Percentiles rank a stretch among this genome's conserved stretches.
Evolutionary conservation across 768 basidiomycete genomes (phyloP).

Genomic region (Agrocybe praecox): DNA sequence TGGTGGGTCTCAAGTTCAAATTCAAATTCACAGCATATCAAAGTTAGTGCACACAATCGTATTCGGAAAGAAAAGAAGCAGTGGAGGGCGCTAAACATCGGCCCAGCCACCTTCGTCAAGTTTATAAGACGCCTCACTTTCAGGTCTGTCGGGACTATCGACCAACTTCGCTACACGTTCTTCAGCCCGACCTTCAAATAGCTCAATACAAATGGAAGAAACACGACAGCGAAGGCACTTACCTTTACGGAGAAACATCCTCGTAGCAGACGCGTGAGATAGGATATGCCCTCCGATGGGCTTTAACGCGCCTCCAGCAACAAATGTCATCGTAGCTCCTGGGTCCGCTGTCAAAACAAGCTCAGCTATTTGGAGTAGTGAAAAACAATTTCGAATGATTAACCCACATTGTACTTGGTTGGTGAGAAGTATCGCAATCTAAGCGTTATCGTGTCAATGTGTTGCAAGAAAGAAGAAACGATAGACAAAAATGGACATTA

Average conservation of each 20-base stretch:
- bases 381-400: neutral
- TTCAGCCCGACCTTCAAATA: constrained; percentile 74
- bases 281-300: constrained; percentile 90
- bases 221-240: constrained; percentile 5
- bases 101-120: constrained; percentile 90
- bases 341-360: constrained; percentile 69
- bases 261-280: constrained; percentile 87
- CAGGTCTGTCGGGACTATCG: constrained; percentile 86
- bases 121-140: constrained; percentile 91
- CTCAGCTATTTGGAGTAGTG: neutral
- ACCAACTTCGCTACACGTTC: constrained; percentile 91
- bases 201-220: neutral
- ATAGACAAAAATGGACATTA: constrained; percentile 51
- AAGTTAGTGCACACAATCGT: neutral
- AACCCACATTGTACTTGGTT: constrained; percentile 88
- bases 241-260: constrained; percentile 90
- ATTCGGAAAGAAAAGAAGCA: neutral
- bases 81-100: constrained; percentile 56
- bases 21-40: neutral
- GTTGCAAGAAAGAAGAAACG: neutral
- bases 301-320: constrained; percentile 90
- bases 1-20: neutral
- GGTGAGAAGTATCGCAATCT: constrained; percentile 87
- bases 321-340: constrained; percentile 94
- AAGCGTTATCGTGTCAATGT: constrained; percentile 4